Evolutionary conservation across 176 grass and related monocot genomes (phyloP), one percentile per base, ranked within the genome.

Genomic region (Elymus sibiricus): DNA sequence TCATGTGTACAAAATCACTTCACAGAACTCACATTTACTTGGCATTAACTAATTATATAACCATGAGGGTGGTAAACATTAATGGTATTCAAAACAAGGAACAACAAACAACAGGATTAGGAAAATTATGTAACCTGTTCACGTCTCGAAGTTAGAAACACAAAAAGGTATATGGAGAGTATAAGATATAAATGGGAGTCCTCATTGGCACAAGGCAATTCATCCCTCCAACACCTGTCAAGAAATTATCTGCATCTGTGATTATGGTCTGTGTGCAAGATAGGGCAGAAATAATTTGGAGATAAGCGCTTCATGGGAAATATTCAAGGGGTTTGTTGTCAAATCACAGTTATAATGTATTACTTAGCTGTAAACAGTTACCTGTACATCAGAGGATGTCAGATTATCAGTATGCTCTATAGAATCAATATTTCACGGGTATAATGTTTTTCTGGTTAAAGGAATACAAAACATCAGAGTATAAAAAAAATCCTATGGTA

Each of bases 331-430:
- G 78, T 79, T 81, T 38, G 76, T 68, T 73, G 65, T 46, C 49
- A 71, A 84, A 58, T 89, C 25, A 4, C 58, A 79, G 72, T 26
- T 67, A 81, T 6, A 79, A 7, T 28, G 55, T 43, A 84, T 62
- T 38, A 71, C 38, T 51, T 16, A 79, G 58, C 17, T 65, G 51
- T 42, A 82, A 76, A 67, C 12, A 29, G 22, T 32, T 76, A 63
- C 24, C n/a, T 78, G 12, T 79, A 87, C 17, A 76, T 40, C 22
- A 64, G 47, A 79, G 79, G 60, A 87, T 68, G 55, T 59, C 44
- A 68, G 13, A 56, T 56, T 56, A 22, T 56, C 53, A 56, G 53
- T 49, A 61, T 61, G 58, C n/a, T 61, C 9, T 66, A 34, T 69
- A 6, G 0, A 76, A 44, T 53, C 4, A 58, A 82, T 65, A 82